Percentiles rank a stretch among this genome's conserved stretches.
Evolutionary conservation across 306 rosid species (phyloP).

Genomic region (Trichosanthes cucumerina): DNA sequence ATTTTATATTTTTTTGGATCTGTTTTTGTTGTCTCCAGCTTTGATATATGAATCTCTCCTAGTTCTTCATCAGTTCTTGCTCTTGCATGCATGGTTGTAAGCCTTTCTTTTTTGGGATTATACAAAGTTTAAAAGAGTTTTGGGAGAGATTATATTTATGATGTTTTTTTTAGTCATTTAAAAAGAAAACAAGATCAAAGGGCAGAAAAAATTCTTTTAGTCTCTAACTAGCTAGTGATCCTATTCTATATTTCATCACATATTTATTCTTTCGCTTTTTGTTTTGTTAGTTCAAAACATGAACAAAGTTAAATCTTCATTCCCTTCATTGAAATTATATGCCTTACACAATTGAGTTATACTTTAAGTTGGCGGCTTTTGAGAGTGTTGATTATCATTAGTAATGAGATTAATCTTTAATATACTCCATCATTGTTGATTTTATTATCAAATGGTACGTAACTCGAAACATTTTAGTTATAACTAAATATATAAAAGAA

Average conservation of each 20-base stretch:
- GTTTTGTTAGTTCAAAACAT: too few relatives aligned
- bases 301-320: too few relatives aligned
- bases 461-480: neutral
- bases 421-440: neutral
- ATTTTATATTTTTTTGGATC: neutral
- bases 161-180: neutral
- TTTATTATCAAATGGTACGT: neutral
- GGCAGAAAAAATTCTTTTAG: neutral
- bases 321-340: too few relatives aligned
- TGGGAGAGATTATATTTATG: neutral
- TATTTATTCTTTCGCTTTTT: too few relatives aligned
- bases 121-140: neutral
- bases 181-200: neutral
- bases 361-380: too few relatives aligned
- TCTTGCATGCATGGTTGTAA: conserved; percentile 4
- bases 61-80: neutral
- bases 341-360: too few relatives aligned
- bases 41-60: neutral
- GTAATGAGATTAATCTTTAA: neutral
- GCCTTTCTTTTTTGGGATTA: neutral
- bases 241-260: neutral
- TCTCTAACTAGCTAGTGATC: neutral
- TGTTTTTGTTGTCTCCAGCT: neutral
- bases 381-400: neutral
- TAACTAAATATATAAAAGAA: neutral